These are phyloP conservation scores for Alternaria arborescens DNA, from an alignment of 2,329 filamentous ascomycete species.

Conservation along the genomic window DNA sequence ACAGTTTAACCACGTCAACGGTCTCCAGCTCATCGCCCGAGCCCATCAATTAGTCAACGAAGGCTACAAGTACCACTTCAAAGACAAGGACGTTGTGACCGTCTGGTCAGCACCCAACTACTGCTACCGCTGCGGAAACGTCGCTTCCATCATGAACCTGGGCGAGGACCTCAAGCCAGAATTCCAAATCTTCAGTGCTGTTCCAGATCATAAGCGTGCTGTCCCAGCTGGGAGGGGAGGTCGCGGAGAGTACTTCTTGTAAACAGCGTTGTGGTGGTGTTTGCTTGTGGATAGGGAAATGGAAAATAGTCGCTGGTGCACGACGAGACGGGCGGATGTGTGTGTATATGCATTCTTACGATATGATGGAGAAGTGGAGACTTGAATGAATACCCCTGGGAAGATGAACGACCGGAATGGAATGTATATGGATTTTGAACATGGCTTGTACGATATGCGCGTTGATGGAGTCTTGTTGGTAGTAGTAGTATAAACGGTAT, in stretches of 20 bases:
- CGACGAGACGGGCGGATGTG: not conserved
- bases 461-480: not conserved
- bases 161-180: slow-evolving; percentile 89
- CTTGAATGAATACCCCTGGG: slow-evolving; percentile 30
- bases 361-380: slow-evolving; percentile 9
- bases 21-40: slow-evolving; percentile 73
- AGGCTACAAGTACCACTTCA: slow-evolving; percentile 91
- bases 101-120: slow-evolving; percentile 87
- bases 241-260: slow-evolving; percentile 62
- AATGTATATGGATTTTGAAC: not conserved
- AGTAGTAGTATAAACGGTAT: not conserved
- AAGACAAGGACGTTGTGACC: slow-evolving; percentile 95
- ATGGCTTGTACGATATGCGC: not conserved
- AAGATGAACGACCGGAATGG: not conserved
- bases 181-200: slow-evolving; percentile 91
- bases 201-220: slow-evolving; percentile 84
- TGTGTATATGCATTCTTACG: slow-evolving; percentile 23
- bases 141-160: slow-evolving; percentile 92
- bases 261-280: slow-evolving; percentile 11
- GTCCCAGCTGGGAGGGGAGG: slow-evolving; percentile 71
- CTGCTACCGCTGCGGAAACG: slow-evolving; percentile 63
- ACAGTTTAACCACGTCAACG: slow-evolving; percentile 78
- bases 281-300: too few species aligned
- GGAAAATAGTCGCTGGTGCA: not conserved
- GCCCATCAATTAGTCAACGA: slow-evolving; percentile 80